Base-by-base conservation (phyloP, 306 rosid species). In the Lathyrus sativus region DNA sequence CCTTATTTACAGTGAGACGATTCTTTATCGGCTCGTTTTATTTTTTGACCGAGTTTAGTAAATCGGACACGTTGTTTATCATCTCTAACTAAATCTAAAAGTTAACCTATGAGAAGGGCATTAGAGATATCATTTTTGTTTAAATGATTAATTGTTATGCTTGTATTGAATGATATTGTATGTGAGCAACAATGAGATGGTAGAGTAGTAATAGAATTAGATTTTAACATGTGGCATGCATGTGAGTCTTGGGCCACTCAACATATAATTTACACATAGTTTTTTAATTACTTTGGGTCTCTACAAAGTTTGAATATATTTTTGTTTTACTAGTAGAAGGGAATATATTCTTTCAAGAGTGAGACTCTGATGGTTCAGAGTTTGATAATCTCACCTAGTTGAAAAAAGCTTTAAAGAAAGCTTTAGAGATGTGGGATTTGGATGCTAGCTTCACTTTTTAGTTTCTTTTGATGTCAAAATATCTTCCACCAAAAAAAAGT, bases 301-400 rank as follows among this genome's bases (percentile, higher is more conserved):
- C 17, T 61, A 71, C 77, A 80, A 80, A 70, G 48, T 74, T 72
- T 80, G 78, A 80, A 72, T 72, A 19, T 14, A 68, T 62, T 67
- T 68, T 73, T 67, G 76, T 76, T 77, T 68, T 69, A 76, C 67
- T 73, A 9, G 39, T 49, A 11, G 68, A 63, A 74, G 74, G 58
- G 85, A 81, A 77, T 85, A 85, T 84, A 81, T 81, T 84, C 84
- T 70, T 73, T 77, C 81, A 73, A 73, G 82, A 50, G 54, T 74
- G 74, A 62, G 75, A 73, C 41, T 73, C 68, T 71, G 82, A 77
- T 56, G 77, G 41, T 69, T 81, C 85, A 77, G 81, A 68, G 79
- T 22, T 81, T 76, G 81, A 76, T 72, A 73, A 74, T 13, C 73
- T 80, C 79, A 60, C 74, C 74, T 8, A 64, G 70, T 63, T 55